These are phyloP conservation scores for Veloporphyrellus conicus DNA, from an alignment of 1,284 basidiomycete species.

Conservation along the genomic window DNA sequence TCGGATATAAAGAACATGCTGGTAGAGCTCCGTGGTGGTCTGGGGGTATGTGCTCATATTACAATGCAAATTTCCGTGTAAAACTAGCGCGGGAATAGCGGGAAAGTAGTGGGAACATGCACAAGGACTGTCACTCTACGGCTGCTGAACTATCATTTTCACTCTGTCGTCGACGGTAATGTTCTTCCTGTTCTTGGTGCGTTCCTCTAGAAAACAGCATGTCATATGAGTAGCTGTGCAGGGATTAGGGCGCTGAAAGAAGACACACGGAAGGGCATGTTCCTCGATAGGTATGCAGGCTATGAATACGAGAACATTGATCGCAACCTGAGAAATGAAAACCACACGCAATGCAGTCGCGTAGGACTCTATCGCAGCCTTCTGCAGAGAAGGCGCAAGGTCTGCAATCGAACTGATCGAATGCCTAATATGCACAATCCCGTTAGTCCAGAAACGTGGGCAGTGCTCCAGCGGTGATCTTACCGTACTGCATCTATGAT, in stretches of 20 bases:
- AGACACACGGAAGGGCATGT: constrained; percentile 63
- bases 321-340: constrained; percentile 73
- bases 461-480: constrained; percentile 19
- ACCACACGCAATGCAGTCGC: constrained; percentile 78
- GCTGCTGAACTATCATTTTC: constrained; percentile 14
- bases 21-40: constrained; percentile 18
- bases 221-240: constrained; percentile 15
- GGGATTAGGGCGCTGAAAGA: constrained; percentile 11
- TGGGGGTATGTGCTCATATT: constrained; percentile 27
- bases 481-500: constrained; percentile 70
- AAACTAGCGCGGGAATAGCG: constrained; percentile 18
- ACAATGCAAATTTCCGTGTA: constrained; percentile 33
- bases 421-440: constrained; percentile 49
- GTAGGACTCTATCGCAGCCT: constrained; percentile 80
- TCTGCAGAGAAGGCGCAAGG: constrained; percentile 57
- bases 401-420: constrained; percentile 75
- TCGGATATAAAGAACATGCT: constrained; percentile 22
- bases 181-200: constrained; percentile 57
- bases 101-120: constrained; percentile 9
- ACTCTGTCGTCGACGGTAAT: constrained; percentile 40
- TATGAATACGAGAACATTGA: constrained; percentile 59
- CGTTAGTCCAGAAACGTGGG: constrained; percentile 15
- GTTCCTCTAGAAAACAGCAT: constrained; percentile 45
- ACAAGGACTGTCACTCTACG: constrained; percentile 15
- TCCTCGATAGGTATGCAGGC: constrained; percentile 72